Evolutionary conservation across 257 asterid genomes (phyloP), one percentile per base, ranked within the genome.

Genomic region (Echium plantagineum): DNA sequence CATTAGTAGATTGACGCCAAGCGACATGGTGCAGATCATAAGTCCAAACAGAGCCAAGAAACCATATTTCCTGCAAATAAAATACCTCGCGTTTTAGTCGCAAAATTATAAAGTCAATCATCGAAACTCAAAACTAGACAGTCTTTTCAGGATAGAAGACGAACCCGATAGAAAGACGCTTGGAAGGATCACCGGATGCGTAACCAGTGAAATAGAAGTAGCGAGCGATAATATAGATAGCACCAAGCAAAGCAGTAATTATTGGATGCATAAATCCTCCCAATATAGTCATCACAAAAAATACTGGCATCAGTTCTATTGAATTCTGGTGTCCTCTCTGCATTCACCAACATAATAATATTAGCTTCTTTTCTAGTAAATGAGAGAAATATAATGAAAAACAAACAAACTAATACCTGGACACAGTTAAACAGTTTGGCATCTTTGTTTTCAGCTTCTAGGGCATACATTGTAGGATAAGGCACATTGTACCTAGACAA

Each of bases 281-380:
- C 78, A 91, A 28, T 28, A 76, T 57, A 82, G 77, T 74, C 83
- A 84, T 62, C 69, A 70, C 26, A 78, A 88, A 79, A 65, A 77
- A 81, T 65, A 65, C 30, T 15, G 98, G 90, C 95, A 88, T 82
- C 81, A 70, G 18, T 78, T 91, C 98, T 62, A 91, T 69, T 47
- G 98, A 85, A 75, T 91, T 91, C 85, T 91, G 98, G 80, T 91
- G 98, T 18, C 96, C 98, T 62, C 98, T 85, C 98, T 88, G 85
- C 85, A 71, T 55, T 48, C 62, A 70, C 49, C 55, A 31, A 52
- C 31, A 22, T 21, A 21, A 22, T 21, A 19, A 22, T 66, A 38
- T 60, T 52, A 48, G 28, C 9, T 51, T 52, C 17, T 48, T 22
- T 42, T 58, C 6, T 10, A n/a, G 6, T 18, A 6, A 7, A 9